phyloP scores from a whole-genome alignment of 805 yeast genomes.

The Candida boleticola region DNA sequence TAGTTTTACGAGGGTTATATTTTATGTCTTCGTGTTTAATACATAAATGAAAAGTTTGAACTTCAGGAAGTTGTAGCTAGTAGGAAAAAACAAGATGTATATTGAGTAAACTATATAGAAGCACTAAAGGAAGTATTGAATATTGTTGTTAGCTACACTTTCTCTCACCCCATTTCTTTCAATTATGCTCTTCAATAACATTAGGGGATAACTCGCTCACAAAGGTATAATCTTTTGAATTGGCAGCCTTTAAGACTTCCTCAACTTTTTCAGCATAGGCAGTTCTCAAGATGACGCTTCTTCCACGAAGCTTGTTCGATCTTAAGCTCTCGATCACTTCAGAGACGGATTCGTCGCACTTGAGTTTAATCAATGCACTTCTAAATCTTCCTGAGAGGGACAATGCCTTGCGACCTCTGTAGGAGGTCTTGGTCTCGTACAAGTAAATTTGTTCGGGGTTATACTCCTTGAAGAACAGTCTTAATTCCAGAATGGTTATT shows the following conservation, averaged over 20 bases:
- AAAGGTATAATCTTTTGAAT: slow-evolving; percentile 1
- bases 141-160: too few species aligned
- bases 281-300: slow-evolving; percentile 32
- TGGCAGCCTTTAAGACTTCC: slow-evolving; percentile 41
- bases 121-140: too few species aligned
- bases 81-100: too few species aligned
- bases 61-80: too few species aligned
- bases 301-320: slow-evolving; percentile 36
- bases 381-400: slow-evolving; percentile 34
- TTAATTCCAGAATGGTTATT: slow-evolving; percentile 43
- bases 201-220: neutral
- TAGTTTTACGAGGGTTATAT: slow-evolving; percentile 7
- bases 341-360: slow-evolving; percentile 39
- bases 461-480: slow-evolving; percentile 43
- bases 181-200: neutral
- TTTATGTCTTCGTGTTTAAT: slow-evolving; percentile 7
- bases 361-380: slow-evolving; percentile 52
- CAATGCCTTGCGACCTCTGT: slow-evolving; percentile 17
- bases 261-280: slow-evolving; percentile 43
- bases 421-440: slow-evolving; percentile 35
- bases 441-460: slow-evolving; percentile 48
- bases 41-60: slow-evolving; percentile 3
- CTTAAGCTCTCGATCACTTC: slow-evolving; percentile 42
- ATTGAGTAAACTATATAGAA: too few species aligned
- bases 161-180: too few species aligned